Evolutionary conservation across 2,329 filamentous ascomycete species (phyloP).

Genomic region (Eutypella sp.): DNA sequence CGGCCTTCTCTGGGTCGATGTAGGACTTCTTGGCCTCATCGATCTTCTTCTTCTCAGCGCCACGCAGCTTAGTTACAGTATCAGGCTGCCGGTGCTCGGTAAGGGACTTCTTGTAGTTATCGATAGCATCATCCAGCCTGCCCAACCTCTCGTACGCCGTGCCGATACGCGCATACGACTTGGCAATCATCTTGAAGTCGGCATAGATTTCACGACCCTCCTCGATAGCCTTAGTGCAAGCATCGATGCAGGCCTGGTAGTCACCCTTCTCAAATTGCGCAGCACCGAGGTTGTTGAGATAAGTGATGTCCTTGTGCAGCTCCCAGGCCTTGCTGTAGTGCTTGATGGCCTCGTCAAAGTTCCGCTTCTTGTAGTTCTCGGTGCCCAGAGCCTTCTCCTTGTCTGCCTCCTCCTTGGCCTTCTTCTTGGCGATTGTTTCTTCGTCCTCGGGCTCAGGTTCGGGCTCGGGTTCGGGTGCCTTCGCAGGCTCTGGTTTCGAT

Average conservation of each 20-base stretch:
- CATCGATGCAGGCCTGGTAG: slow-evolving; percentile 78
- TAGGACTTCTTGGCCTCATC: slow-evolving; percentile 74
- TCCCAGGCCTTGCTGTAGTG: slow-evolving; percentile 97
- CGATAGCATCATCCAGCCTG: slow-evolving; percentile 72
- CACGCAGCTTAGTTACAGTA: slow-evolving; percentile 84
- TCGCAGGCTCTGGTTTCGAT: slow-evolving; percentile 50
- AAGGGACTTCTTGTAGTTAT: slow-evolving; percentile 88
- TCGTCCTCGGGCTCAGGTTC: slow-evolving; percentile 71
- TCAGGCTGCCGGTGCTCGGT: slow-evolving; percentile 97
- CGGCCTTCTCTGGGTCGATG: slow-evolving; percentile 84
- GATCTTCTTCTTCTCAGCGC: slow-evolving; percentile 80
- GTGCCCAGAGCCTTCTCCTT: slow-evolving; percentile 93
- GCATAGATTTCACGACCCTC: slow-evolving; percentile 85
- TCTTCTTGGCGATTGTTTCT: slow-evolving; percentile 76
- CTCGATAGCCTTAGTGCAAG: slow-evolving; percentile 82
- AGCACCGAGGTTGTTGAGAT: slow-evolving; percentile 92
- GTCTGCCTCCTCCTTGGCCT: slow-evolving; percentile 88
- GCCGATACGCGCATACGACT: slow-evolving; percentile 95
- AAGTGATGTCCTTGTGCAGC: slow-evolving; percentile 90
- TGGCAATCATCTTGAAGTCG: slow-evolving; percentile 97
- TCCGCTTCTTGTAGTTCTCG: slow-evolving; percentile 95
- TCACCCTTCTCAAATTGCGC: slow-evolving; percentile 96
- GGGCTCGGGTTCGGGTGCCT: slow-evolving; percentile 48
- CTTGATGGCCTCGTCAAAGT: slow-evolving; percentile 90
- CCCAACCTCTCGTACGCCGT: slow-evolving; percentile 88